Percentiles rank a stretch among this genome's conserved stretches.
These are phyloP conservation scores for Blastobotrys robertii DNA, from an alignment of 805 yeast genomes.

Conservation along the genomic window DNA sequence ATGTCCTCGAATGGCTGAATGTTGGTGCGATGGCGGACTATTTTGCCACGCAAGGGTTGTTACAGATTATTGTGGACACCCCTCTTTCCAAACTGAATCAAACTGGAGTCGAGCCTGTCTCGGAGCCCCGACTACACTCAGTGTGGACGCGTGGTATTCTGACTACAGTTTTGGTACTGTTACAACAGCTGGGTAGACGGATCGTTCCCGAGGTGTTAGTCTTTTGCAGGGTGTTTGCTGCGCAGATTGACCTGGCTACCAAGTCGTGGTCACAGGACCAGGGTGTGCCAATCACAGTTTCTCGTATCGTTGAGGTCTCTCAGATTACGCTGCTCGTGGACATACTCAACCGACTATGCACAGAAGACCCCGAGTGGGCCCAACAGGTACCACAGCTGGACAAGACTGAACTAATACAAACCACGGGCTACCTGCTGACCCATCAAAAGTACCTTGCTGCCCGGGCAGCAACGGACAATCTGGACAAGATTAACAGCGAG, in stretches of 20 bases:
- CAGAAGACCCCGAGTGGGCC: conserved; percentile 27
- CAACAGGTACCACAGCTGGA: conserved; percentile 21
- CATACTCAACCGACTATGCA: conserved; percentile 44
- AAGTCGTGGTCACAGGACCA: conserved; percentile 51
- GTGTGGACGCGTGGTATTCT: conserved; percentile 84
- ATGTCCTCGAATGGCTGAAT: conserved; percentile 56
- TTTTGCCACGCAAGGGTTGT: conserved; percentile 53
- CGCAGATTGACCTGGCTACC: conserved; percentile 56
- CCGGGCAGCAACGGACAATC: too few species aligned
- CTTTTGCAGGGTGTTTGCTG: conserved; percentile 51
- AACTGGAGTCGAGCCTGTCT: conserved; percentile 49
- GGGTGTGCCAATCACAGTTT: conserved; percentile 40
- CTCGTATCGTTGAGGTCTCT: conserved; percentile 50
- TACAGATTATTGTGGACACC: conserved; percentile 61
- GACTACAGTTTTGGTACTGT: conserved; percentile 50
- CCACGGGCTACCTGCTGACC: conserved; percentile 62
- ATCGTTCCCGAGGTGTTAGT: conserved; percentile 55
- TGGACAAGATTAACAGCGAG: too few species aligned
- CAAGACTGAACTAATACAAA: conserved; percentile 42
- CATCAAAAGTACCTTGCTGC: conserved; percentile 73
- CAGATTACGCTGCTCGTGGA: conserved; percentile 60
- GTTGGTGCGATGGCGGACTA: conserved; percentile 56
- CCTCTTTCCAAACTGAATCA: conserved; percentile 56
- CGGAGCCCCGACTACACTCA: conserved; percentile 50
- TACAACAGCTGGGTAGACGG: conserved; percentile 54